Base-by-base conservation (phyloP, 805 yeast species). In the Lipomyces sp. region DNA sequence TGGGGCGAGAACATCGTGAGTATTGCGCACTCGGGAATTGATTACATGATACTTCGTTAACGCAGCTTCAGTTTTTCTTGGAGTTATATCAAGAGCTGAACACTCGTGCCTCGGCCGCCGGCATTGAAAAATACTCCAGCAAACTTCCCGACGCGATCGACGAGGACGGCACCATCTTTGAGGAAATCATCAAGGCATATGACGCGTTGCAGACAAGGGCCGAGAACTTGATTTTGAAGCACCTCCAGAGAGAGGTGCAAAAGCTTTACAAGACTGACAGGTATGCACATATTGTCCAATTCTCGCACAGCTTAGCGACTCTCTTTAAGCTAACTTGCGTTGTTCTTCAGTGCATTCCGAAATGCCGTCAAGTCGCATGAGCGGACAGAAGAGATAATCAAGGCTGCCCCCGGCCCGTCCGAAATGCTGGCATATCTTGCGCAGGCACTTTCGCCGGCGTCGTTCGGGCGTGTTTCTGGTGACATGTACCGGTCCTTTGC, bases 111-210 rank as follows among this genome's bases (percentile, higher is more conserved):
- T 54, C 55, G 29, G 29, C 59, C 53, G 5, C 29, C 36, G 47
- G 45, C 39, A 19, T 43, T 39, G 24, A 40, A 13, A 43, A 33
- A 16, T 35, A 36, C 33, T 37, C 51, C 7, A 47, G 45, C 11
- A 51, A 42, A 11, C 43, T 59, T 6, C 64, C 63, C 4, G 56
- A 48, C 6, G 33, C 50, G 10, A 26, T 39, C 24, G 63, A 52
- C 31, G 62, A 60, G 32, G 66, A 65, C 37, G 63, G 68, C 11
- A 71, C 78, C 2, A 70, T 75, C 41, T 76, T 76, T 55, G 75
- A 73, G 45, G 73, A 74, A 21, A 71, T 75, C 21, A 70, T 70
- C 19, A 58, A 55, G 3, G 72, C 73, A 1, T 76, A 75, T 53
- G 51, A 63, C 16, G 66, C 64, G 6, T 54, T 75, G 22, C 53